A percentile compares a stretch with the other conserved stretches of the same genome.
These are phyloP conservation scores for Tuber microsphaerosporum DNA, from an alignment of 495 filamentous ascomycete species.

Conservation along the genomic window DNA sequence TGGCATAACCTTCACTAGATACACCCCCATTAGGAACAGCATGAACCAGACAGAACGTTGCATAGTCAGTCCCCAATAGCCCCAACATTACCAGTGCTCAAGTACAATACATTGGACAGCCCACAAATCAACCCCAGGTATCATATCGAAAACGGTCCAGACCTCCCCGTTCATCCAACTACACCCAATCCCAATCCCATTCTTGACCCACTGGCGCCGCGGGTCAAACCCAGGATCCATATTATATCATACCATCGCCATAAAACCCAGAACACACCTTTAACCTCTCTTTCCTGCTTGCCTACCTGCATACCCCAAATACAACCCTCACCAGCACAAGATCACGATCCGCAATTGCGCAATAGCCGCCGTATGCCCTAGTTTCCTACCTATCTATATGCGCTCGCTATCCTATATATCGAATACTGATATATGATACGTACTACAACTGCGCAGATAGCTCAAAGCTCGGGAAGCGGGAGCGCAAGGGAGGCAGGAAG, in stretches of 20 bases:
- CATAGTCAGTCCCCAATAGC: too few relatives aligned
- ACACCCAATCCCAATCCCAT: not conserved
- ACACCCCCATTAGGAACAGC: not conserved
- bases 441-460: not conserved
- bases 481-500: not conserved
- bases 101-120: too few relatives aligned
- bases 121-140: not conserved
- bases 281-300: too few relatives aligned
- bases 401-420: not conserved
- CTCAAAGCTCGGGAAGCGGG: not conserved
- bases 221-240: too few relatives aligned
- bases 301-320: not conserved
- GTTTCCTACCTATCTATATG: too few relatives aligned
- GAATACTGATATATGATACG: not conserved
- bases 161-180: too few relatives aligned
- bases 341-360: not conserved
- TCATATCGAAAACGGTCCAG: not conserved
- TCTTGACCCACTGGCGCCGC: not conserved
- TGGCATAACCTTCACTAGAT: not conserved
- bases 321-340: not conserved
- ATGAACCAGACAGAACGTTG: too few relatives aligned
- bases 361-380: not conserved
- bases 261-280: too few relatives aligned
- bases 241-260: too few relatives aligned
- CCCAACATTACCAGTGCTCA: too few relatives aligned